Conservation (phyloP, 169 alveolate genomes). For the Cryptosporidium tyzzeri region DNA sequence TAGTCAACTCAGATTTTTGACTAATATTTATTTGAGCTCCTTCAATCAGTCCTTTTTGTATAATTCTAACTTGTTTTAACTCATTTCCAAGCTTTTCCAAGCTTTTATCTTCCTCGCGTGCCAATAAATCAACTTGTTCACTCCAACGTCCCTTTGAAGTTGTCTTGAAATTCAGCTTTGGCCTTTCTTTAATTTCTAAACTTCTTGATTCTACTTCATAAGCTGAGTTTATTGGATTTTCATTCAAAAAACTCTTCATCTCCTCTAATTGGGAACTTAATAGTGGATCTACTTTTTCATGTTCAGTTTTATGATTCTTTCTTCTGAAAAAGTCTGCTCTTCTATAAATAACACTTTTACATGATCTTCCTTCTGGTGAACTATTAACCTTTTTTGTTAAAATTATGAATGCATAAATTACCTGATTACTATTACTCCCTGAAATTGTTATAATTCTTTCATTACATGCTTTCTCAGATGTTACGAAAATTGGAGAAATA, state of each 20-base stretch:
- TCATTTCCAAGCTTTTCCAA: conserved; percentile 1
- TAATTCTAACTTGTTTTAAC: not conserved
- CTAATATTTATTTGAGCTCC: not conserved
- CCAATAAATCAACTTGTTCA: conserved; percentile 25
- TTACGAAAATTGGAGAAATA: conserved; percentile 67
- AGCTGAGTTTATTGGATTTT: conserved; percentile 1
- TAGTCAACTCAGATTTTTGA: not conserved
- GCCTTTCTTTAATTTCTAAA: not conserved
- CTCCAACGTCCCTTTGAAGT: conserved; percentile 39
- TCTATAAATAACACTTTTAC: conserved; percentile 47
- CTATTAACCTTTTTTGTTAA: conserved; percentile 42
- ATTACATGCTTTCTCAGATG: conserved; percentile 70
- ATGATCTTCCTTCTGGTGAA: conserved; percentile 66
- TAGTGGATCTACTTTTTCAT: conserved; percentile 22
- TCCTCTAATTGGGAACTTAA: conserved; percentile 43
- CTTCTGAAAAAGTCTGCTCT: conserved; percentile 49
- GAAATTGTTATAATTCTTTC: conserved; percentile 65
- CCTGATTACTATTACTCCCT: conserved; percentile 33
- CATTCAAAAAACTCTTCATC: conserved; percentile 27
- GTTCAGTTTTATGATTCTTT: conserved; percentile 9
- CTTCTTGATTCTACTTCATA: not conserved
- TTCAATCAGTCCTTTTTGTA: not conserved
- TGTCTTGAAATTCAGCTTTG: conserved; percentile 17
- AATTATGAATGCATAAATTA: conserved; percentile 56
- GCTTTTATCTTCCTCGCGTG: conserved; percentile 4